Base-by-base conservation (phyloP, 2,329 filamentous ascomycete species). In the Trichoderma arundinaceum region DNA sequence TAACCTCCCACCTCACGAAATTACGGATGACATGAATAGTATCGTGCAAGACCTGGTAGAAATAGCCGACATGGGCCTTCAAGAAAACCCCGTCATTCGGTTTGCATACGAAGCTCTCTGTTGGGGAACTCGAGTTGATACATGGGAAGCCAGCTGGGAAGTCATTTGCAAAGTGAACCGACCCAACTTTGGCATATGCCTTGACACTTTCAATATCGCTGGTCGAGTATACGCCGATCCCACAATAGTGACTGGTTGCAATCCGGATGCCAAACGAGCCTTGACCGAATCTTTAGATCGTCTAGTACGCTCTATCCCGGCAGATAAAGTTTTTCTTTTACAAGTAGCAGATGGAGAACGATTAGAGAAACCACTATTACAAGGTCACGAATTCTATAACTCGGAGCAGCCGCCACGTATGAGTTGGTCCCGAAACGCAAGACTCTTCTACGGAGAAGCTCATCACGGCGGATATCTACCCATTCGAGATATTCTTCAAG, bases 171-270 rank as follows among this genome's bases (percentile, higher is more conserved):
- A 78, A 2, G 90, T 93, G 32, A 81, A 91, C 74, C 77, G 89
- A 8, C 77, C 83, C 10, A 94, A 94, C 76, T 92, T 94, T 73
- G 90, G 91, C 7, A 79, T 92, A 44, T 92, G 90, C 73, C 81
- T 94, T 28, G 91, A 94, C 76, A 91, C 88, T 0, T 94, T 92
- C 79, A 92, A 94, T 75, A 90, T 94, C 66, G 86, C 90, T 0
- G 90, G 86, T 0, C 79, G 87, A 4, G 85, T 92, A 67, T 94
- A 86, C 69, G 90, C 88, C 0, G 90, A 94, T 71, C 91, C 90
- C 0, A 76, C 85, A 0, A 76, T 81, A 0, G 68, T 77, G 0
- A 79, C 79, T 0, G 86, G 89, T 2, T 81, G 81, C 69, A 85
- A 79, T 0, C 68, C 76, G 0, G 80, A 86, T 67, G 88, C 86